Evolutionary conservation across 2,329 filamentous ascomycete species (phyloP).

Genomic region (Alternaria tenuissima): DNA sequence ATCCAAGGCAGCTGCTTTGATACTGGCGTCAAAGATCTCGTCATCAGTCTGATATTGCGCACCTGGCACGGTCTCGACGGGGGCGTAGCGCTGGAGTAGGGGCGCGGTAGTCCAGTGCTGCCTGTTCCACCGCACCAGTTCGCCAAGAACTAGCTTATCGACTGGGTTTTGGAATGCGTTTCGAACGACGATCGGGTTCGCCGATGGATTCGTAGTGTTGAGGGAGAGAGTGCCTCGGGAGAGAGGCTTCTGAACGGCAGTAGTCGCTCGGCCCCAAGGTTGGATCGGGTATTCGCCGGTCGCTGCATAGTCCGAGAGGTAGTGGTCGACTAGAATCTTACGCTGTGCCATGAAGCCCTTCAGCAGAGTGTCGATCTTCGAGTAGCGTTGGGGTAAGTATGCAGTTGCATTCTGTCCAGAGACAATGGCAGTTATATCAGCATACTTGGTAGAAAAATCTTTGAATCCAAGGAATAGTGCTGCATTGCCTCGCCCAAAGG

Average conservation of each 20-base stretch:
- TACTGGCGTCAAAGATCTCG: slow-evolving; percentile 19
- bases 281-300: slow-evolving; percentile 35
- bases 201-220: slow-evolving; percentile 41
- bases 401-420: slow-evolving; percentile 13
- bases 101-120: slow-evolving; percentile 36
- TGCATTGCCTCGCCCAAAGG: slow-evolving; percentile 16
- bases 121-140: slow-evolving; percentile 44
- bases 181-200: slow-evolving; percentile 38
- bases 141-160: slow-evolving; percentile 41
- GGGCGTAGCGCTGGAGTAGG: slow-evolving; percentile 39
- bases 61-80: slow-evolving; percentile 41
- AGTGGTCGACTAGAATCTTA: slow-evolving; percentile 15
- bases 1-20: slow-evolving; percentile 6
- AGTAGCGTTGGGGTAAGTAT: slow-evolving; percentile 19
- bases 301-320: slow-evolving; percentile 23
- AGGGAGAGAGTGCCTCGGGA: slow-evolving; percentile 46
- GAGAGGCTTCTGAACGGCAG: slow-evolving; percentile 24
- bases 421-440: slow-evolving; percentile 14
- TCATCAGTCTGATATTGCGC: slow-evolving; percentile 27
- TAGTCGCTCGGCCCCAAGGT: slow-evolving; percentile 17
- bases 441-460: slow-evolving; percentile 17
- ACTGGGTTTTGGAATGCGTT: slow-evolving; percentile 43
- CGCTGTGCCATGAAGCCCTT: slow-evolving; percentile 21
- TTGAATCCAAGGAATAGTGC: slow-evolving; percentile 16
- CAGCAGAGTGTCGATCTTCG: slow-evolving; percentile 13